Base-by-base conservation (phyloP, 116 monocot species). In the Phalaenopsis hybrid region DNA sequence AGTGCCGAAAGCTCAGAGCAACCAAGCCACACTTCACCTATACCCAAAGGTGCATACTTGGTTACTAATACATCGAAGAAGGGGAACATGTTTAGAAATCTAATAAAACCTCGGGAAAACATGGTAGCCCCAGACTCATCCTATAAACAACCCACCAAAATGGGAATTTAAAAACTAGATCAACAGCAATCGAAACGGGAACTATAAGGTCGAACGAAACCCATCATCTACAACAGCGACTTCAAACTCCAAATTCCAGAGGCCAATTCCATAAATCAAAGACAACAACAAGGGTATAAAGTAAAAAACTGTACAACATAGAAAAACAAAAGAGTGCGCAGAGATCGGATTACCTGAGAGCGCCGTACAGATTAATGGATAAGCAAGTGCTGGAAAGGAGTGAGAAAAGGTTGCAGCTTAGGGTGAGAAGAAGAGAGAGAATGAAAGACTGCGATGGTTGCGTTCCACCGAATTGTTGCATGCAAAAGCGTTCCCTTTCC, bases 381-480 rank as follows among this genome's bases (percentile, higher is more conserved):
- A 16, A 33, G 33, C 37, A 72, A 72, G 72, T 5, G 72, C 67
- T 4, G 67, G 67, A 28, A 25, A 67, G 28, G 28, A 67, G 28
- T 10, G 25, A 28, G 67, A 28, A 67, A 16, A 4, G 43, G 33
- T 37, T 5, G 5, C 73, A 73, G 41, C 4, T 41, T 4, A 73
- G 73, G 21, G 23, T 16, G 72, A 72, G 37, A 75, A 8, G 6
- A 21, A 75, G 75, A 45, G 43, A 45, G 75, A 75, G 75, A 75
- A 5, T 46, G 43, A 73, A 37, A 37, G 46, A 33, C 20, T 46
- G 75, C 34, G 75, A 75, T 45, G 75, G 75, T 17, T 46, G 21
- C 46, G 75, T 75, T 75, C 75, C 45, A 77, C 55, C 75, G 10
- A 57, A 10, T 21, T 31, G 37, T 18, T 81, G 43, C 81, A 75